phyloP scores from a whole-genome alignment of 495 filamentous ascomycete genomes.

The Beverwykella pulmonaria region DNA sequence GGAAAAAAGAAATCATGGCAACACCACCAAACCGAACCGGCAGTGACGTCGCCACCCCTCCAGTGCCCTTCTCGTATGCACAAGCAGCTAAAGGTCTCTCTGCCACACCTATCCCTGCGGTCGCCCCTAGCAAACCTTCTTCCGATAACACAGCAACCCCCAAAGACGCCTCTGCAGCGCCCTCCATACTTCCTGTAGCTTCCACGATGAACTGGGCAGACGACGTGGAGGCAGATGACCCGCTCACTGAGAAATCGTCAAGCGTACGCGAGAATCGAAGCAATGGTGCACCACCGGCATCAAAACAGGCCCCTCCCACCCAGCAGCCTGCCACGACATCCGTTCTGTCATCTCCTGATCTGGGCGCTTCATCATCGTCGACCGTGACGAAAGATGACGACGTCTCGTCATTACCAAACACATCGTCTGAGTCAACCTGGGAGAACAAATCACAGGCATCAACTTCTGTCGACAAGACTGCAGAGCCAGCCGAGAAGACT shows the following conservation, averaged over 20 bases:
- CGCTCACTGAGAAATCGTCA: slow-evolving; percentile 13
- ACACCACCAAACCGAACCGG: slow-evolving; percentile 24
- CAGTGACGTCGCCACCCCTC: slow-evolving; percentile 42
- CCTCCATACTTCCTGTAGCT: slow-evolving; percentile 13
- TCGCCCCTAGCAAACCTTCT: slow-evolving; percentile 45
- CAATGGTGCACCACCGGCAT: background rate
- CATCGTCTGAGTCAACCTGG: slow-evolving; percentile 64
- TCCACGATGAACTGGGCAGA: slow-evolving; percentile 46
- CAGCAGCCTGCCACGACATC: slow-evolving; percentile 48
- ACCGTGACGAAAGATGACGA: slow-evolving; percentile 73
- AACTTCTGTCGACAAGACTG: slow-evolving; percentile 43
- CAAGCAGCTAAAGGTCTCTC: slow-evolving; percentile 84
- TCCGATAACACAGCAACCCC: slow-evolving; percentile 39
- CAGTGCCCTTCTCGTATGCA: slow-evolving; percentile 84
- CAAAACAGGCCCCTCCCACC: slow-evolving; percentile 4
- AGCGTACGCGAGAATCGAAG: slow-evolving; percentile 9
- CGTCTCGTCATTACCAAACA: slow-evolving; percentile 65
- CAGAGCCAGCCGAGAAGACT: slow-evolving; percentile 28
- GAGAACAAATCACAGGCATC: slow-evolving; percentile 69
- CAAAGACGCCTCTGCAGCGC: slow-evolving; percentile 30
- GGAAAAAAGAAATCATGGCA: slow-evolving; percentile 26
- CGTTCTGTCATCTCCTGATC: slow-evolving; percentile 67
- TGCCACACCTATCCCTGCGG: slow-evolving; percentile 39
- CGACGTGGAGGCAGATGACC: slow-evolving; percentile 39
- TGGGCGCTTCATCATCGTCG: slow-evolving; percentile 65